Percentiles rank a stretch among this genome's conserved stretches.
phyloP scores from a whole-genome alignment of 768 basidiomycete species.

The Chiua virens region DNA sequence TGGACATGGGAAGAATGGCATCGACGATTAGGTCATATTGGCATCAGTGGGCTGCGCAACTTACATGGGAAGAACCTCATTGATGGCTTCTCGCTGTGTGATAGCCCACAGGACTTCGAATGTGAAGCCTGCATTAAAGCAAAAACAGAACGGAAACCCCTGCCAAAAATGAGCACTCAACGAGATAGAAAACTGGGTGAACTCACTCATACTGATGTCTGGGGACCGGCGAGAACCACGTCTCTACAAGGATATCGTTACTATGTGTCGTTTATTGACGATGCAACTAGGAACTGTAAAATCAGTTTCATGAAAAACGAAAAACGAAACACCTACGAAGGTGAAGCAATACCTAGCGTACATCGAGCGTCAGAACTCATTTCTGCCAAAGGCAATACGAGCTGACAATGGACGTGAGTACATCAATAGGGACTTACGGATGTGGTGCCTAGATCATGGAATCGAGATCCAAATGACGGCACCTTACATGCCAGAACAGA shows the following conservation, averaged over 20 bases:
- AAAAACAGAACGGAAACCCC: background rate
- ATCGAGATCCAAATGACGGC: too few species aligned
- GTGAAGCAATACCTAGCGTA: background rate
- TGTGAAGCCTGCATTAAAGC: slow-evolving; percentile 4
- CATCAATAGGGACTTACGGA: too few species aligned
- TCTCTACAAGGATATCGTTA: background rate
- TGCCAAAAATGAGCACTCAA: background rate
- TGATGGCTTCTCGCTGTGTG: background rate
- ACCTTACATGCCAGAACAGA: too few species aligned
- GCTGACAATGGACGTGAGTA: too few species aligned
- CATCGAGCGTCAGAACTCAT: background rate
- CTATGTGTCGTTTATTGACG: too few species aligned
- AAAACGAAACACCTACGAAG: background rate
- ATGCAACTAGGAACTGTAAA: background rate
- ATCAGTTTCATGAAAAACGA: background rate
- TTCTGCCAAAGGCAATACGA: too few species aligned
- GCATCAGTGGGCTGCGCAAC: background rate
- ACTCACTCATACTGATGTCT: slow-evolving; percentile 5
- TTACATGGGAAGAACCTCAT: background rate
- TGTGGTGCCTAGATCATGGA: too few species aligned
- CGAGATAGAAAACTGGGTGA: background rate
- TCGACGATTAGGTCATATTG: too few species aligned
- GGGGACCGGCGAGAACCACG: background rate
- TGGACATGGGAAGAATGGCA: too few species aligned
- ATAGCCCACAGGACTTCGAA: background rate